Conservation (phyloP, 1,284 basidiomycete genomes). For the Ceratobasidium papillatum region DNA sequence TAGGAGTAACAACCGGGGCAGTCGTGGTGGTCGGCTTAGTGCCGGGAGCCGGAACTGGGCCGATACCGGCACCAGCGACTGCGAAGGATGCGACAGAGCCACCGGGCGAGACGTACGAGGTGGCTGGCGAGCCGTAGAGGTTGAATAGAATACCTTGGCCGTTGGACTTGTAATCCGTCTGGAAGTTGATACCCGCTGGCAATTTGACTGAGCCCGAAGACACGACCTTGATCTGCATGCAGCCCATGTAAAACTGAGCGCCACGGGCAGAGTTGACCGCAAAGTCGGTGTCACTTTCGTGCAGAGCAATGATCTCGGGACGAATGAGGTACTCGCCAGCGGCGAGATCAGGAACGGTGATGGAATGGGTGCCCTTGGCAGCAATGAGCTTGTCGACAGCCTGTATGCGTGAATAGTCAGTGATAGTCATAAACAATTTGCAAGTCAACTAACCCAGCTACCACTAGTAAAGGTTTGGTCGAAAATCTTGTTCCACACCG, state of each 20-base stretch:
- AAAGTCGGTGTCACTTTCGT: slow-evolving; percentile 41
- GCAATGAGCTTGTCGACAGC: slow-evolving; percentile 42
- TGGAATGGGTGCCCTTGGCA: slow-evolving; percentile 32
- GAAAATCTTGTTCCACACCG: slow-evolving; percentile 42
- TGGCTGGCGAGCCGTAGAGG: slow-evolving; percentile 9
- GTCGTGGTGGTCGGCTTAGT: slow-evolving; percentile 27
- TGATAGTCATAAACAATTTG: neutral
- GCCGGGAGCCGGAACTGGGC: slow-evolving; percentile 30
- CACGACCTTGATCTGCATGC: slow-evolving; percentile 38
- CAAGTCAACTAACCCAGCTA: slow-evolving; percentile 8
- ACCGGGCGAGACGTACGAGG: slow-evolving; percentile 31
- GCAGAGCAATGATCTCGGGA: slow-evolving; percentile 43
- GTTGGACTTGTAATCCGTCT: slow-evolving; percentile 17
- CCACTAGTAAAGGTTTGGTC: slow-evolving; percentile 15
- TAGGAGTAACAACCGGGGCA: neutral
- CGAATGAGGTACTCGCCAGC: slow-evolving; percentile 43
- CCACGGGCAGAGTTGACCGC: slow-evolving; percentile 33
- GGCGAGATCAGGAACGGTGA: slow-evolving; percentile 41
- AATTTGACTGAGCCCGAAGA: slow-evolving; percentile 19
- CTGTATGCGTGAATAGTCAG: slow-evolving; percentile 15
- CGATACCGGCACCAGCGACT: slow-evolving; percentile 20
- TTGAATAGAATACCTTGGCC: slow-evolving; percentile 29
- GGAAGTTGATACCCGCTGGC: slow-evolving; percentile 18
- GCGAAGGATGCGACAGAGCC: slow-evolving; percentile 24
- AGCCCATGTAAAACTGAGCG: slow-evolving; percentile 40